These are phyloP conservation scores for Trichodelitschia bisporula DNA, from an alignment of 495 filamentous ascomycete species.

Conservation along the genomic window DNA sequence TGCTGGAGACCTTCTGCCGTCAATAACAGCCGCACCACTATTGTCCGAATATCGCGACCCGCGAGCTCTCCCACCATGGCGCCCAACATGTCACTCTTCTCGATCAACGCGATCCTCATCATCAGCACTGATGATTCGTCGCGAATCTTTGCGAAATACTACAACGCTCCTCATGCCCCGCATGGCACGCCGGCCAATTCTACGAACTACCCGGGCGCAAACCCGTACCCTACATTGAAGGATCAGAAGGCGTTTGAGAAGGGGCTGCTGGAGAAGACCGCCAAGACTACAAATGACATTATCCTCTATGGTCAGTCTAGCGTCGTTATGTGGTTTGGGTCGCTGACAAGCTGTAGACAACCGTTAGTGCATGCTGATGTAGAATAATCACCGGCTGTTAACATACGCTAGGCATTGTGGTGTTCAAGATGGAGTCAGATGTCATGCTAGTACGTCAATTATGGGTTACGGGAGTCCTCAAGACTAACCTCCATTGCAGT, in stretches of 20 bases:
- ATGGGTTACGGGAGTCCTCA: too few species aligned
- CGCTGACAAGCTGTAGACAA: too few species aligned
- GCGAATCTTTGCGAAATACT: conserved; percentile 90
- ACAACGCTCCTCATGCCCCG: conserved; percentile 59
- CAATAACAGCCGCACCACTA: too few species aligned
- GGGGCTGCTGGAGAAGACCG: conserved; percentile 84
- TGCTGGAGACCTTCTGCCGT: too few species aligned
- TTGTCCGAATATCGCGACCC: too few species aligned
- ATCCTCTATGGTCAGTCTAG: conserved; percentile 89
- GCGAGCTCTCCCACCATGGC: conserved; percentile 18
- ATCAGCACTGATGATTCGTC: conserved; percentile 56
- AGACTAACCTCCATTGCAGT: too few species aligned
- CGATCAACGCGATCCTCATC: conserved; percentile 78
- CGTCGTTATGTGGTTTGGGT: too few species aligned
- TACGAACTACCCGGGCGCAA: conserved; percentile 33
- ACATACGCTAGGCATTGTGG: too few species aligned
- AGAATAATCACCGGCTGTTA: too few species aligned
- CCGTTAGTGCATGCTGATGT: too few species aligned
- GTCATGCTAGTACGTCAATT: too few species aligned
- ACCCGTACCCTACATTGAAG: conserved; percentile 75
- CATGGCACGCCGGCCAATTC: conserved; percentile 23
- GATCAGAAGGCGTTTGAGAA: conserved; percentile 92
- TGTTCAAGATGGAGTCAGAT: conserved; percentile 94
- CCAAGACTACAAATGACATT: conserved; percentile 82
- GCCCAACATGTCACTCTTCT: conserved; percentile 59